Conservation (phyloP, 768 basidiomycete species). For the Agrocybe praecox region DNA sequence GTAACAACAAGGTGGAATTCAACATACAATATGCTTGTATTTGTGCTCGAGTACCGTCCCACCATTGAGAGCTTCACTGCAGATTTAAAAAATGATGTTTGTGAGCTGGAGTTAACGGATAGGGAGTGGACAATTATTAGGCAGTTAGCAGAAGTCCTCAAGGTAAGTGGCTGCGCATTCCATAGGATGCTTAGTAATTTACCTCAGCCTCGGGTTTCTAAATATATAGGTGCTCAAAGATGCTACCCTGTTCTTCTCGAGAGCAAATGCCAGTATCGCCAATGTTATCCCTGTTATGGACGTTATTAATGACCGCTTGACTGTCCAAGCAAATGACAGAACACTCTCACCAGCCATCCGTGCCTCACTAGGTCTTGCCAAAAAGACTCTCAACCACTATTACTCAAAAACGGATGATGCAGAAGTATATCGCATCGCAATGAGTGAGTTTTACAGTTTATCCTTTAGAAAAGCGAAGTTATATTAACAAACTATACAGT, state of each 20-base stretch:
- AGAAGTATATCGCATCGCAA: conserved; percentile 34
- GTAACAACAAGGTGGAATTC: conserved; percentile 39
- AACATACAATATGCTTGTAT: conserved; percentile 33
- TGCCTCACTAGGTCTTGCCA: conserved; percentile 22
- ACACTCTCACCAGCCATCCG: conserved; percentile 20
- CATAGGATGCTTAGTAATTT: background rate
- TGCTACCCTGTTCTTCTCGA: conserved; percentile 9
- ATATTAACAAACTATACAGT: conserved; percentile 1
- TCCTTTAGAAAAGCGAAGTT: too few relatives aligned
- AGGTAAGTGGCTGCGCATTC: background rate
- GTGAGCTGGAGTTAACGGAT: conserved; percentile 16
- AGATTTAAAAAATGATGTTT: conserved; percentile 13
- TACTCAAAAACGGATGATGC: conserved; percentile 32
- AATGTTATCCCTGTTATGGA: conserved; percentile 14
- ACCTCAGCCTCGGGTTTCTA: background rate
- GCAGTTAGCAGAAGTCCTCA: conserved; percentile 22
- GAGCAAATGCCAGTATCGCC: conserved; percentile 4
- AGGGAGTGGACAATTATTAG: conserved; percentile 31
- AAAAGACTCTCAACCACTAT: conserved; percentile 32
- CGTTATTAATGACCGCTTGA: conserved; percentile 10
- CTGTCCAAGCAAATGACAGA: background rate
- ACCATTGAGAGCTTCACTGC: conserved; percentile 24
- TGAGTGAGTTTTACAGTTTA: conserved; percentile 30
- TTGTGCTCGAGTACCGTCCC: conserved; percentile 25
- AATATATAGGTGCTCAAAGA: conserved; percentile 3